Evolutionary conservation across 202 grass and related monocot genomes (phyloP).

Genomic region (Saccharum hybrid): DNA sequence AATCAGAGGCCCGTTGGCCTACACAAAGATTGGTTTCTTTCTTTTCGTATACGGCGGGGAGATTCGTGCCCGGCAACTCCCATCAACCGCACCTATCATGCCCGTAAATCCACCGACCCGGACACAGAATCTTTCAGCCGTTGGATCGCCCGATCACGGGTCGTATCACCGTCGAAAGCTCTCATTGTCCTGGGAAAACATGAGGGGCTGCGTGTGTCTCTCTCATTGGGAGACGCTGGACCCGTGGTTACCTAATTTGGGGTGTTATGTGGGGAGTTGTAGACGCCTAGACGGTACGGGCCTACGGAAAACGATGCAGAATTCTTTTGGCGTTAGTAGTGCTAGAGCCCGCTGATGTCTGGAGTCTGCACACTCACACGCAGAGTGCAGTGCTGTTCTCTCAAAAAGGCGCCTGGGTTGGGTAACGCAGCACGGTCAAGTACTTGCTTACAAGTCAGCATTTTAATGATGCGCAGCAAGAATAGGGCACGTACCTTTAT

Average conservation of each 20-base stretch:
- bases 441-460: conserved; percentile 39
- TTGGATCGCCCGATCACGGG: conserved; percentile 48
- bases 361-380: conserved; percentile 31
- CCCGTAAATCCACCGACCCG: conserved; percentile 53
- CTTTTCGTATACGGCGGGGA: conserved; percentile 41
- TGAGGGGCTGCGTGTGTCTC: conserved; percentile 1
- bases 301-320: conserved; percentile 19
- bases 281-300: conserved; percentile 41
- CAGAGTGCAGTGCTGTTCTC: background rate
- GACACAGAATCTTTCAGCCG: conserved; percentile 48
- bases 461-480: conserved; percentile 48
- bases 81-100: conserved; percentile 44
- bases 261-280: conserved; percentile 28
- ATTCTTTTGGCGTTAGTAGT: conserved; percentile 18
- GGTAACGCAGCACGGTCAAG: conserved; percentile 54
- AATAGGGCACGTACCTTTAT: conserved; percentile 1
- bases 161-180: conserved; percentile 45
- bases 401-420: conserved; percentile 20
- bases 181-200: conserved; percentile 38
- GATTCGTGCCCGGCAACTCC: conserved; percentile 63
- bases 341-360: conserved; percentile 35
- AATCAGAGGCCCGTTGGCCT: conserved; percentile 32
- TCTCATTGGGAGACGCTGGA: conserved; percentile 37
- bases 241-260: conserved; percentile 55
- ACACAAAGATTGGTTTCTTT: conserved; percentile 44